Percentiles rank a stretch among this genome's conserved stretches.
Evolutionary conservation across 2,329 filamentous ascomycete genomes (phyloP).

Genomic region (Trichoderma pleuroti): DNA sequence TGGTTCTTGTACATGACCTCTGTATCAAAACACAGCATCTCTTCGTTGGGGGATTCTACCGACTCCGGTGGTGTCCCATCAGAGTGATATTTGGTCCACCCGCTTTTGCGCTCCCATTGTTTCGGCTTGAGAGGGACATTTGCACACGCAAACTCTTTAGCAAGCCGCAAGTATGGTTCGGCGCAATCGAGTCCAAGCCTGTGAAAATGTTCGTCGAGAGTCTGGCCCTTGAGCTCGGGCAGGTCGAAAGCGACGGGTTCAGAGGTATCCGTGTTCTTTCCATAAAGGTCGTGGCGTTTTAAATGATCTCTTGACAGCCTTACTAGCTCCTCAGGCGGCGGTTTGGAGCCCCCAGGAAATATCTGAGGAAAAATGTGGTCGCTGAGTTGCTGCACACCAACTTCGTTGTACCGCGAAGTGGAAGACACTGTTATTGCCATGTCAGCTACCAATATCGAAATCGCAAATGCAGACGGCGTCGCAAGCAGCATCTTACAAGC

Average conservation of each 20-base stretch:
- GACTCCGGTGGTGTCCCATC: constrained; percentile 66
- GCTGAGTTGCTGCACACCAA: constrained; percentile 92
- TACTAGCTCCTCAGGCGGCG: constrained; percentile 68
- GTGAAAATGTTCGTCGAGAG: constrained; percentile 91
- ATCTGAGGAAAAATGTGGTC: constrained; percentile 77
- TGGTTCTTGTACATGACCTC: constrained; percentile 96
- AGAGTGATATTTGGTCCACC: constrained; percentile 88
- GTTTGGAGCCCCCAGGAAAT: constrained; percentile 58
- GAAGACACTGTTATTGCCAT: constrained; percentile 40
- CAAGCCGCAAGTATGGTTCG: constrained; percentile 73
- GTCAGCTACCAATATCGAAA: not conserved
- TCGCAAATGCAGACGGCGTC: not conserved
- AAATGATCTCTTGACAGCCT: constrained; percentile 80
- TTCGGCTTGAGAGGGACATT: constrained; percentile 57
- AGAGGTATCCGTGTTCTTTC: constrained; percentile 78
- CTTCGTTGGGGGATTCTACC: constrained; percentile 73
- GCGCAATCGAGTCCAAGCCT: constrained; percentile 81
- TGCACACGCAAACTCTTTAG: constrained; percentile 68
- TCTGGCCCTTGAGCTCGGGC: constrained; percentile 71
- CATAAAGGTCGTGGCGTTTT: constrained; percentile 77
- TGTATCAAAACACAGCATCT: constrained; percentile 87
- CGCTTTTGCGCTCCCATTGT: constrained; percentile 74
- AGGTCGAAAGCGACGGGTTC: constrained; percentile 82
- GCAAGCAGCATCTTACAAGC: constrained; percentile 36
- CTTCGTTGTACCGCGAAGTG: constrained; percentile 77